Evolutionary conservation across 2,329 filamentous ascomycete species (phyloP).

Genomic region (Fusarium sp.): DNA sequence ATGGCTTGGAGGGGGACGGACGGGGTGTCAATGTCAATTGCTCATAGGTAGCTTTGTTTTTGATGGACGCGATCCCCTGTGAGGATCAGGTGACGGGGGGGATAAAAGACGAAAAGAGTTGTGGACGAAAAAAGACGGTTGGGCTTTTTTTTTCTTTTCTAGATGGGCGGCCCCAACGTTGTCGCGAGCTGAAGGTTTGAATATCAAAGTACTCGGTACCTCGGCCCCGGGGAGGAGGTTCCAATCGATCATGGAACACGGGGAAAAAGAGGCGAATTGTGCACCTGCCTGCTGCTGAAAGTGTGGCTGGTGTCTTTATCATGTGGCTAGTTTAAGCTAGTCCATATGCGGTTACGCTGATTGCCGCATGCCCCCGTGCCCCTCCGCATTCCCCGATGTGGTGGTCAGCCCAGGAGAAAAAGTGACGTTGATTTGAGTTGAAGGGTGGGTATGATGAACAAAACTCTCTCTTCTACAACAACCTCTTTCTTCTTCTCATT

Average conservation of each 20-base stretch:
- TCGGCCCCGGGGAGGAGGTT: conserved; percentile 9
- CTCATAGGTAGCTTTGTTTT: conserved; percentile 21
- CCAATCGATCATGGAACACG: conserved; percentile 6
- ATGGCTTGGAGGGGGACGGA: conserved; percentile 50
- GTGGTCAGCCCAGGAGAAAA: conserved; percentile 3
- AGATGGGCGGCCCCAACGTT: background rate
- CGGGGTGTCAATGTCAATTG: conserved; percentile 32
- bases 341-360: background rate
- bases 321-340: background rate
- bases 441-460: background rate
- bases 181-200: background rate
- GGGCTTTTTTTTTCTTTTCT: background rate
- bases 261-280: background rate
- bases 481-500: background rate
- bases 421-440: conserved; percentile 3
- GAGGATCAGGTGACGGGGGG: conserved; percentile 1
- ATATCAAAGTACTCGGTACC: conserved; percentile 7
- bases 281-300: conserved; percentile 1
- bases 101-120: conserved; percentile 18
- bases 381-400: background rate
- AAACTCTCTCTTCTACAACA: conserved; percentile 6
- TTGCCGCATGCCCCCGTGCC: background rate
- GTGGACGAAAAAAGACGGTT: conserved; percentile 4
- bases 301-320: background rate
- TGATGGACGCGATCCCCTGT: background rate